A percentile compares a stretch with the other conserved stretches of the same genome.
Evolutionary conservation across 345 rosid genomes (phyloP).

Genomic region (Ailanthus altissimus): DNA sequence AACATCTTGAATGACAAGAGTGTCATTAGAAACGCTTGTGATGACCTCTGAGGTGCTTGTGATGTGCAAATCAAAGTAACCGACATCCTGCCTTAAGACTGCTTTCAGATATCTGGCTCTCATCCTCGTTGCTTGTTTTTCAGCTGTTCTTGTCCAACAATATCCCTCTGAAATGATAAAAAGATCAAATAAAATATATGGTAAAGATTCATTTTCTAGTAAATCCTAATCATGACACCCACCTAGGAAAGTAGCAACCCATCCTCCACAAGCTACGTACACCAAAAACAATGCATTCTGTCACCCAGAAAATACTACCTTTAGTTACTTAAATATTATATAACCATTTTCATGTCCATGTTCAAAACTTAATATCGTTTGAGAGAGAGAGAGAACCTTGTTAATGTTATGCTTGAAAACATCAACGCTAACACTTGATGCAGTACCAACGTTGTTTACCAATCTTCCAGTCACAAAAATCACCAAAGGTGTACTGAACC

Average conservation of each 20-base stretch:
- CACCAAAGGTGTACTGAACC: slow-evolving; percentile 58
- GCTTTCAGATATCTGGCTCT: slow-evolving; percentile 75
- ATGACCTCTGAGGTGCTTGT: slow-evolving; percentile 74
- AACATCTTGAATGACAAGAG: slow-evolving; percentile 75
- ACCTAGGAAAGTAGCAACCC: slow-evolving; percentile 83
- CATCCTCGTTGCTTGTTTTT: slow-evolving; percentile 81
- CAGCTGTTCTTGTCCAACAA: slow-evolving; percentile 94
- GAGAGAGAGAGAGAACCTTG: slow-evolving; percentile 37
- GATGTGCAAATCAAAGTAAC: slow-evolving; percentile 78
- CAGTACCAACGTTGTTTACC: slow-evolving; percentile 65
- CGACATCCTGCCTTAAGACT: slow-evolving; percentile 81
- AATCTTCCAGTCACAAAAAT: slow-evolving; percentile 56
- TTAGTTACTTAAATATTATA: too few relatives aligned
- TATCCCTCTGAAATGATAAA: slow-evolving; percentile 70
- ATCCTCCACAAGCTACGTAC: slow-evolving; percentile 70
- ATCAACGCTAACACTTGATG: slow-evolving; percentile 29
- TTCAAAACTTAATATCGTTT: too few relatives aligned
- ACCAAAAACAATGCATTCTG: slow-evolving; percentile 74
- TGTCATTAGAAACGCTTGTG: slow-evolving; percentile 77
- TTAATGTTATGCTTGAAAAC: slow-evolving; percentile 44
- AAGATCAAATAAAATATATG: too few relatives aligned
- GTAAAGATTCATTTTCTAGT: too few relatives aligned
- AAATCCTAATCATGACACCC: neutral
- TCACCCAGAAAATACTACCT: slow-evolving; percentile 26
- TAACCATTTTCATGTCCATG: too few relatives aligned